Evolutionary conservation across 192 early-diverging fungal species (phyloP), one percentile per base, ranked within the genome.

Genomic region (Coemansia sp.): DNA sequence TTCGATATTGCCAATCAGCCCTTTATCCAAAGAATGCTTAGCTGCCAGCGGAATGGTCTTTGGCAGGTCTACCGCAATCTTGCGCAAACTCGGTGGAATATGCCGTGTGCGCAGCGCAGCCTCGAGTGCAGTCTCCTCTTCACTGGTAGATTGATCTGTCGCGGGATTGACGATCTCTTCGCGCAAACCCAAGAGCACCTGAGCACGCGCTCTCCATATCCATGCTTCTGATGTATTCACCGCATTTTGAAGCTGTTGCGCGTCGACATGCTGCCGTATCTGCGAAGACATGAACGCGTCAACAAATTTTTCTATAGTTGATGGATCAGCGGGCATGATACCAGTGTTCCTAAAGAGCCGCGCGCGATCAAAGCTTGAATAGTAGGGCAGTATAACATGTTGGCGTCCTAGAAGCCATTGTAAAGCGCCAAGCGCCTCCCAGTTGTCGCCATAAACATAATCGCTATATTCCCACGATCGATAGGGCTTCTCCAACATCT

Each of bases 201-300:
- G 87, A 7, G 85, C 84, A 1, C 78, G 67, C 7, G 83, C 81
- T 22, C 87, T 63, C 87, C 87, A 88, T 49, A 81, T 70, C 87
- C 87, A 88, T 14, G 85, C 87, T 68, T 88, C 87, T 8, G 85
- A 67, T 3, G 48, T 56, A 57, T 81, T 72, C 7, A 88, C 59
- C 19, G 64, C 65, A 18, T 53, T 59, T 62, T 79, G 78, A 10
- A 71, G 60, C 52, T 73, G 68, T 34, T 69, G 64, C 9, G 24
- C 23, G 18, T 64, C 65, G n/a, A 69, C 31, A 10, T 53, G 26
- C 56, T 68, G 69, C 44, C 67, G 72, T 2, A 48, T 70, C 21
- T 71, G 78, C 19, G 66, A 23, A 14, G 73, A 56, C 69, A 66
- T 68, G 54, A 69, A 81, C 22, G 60, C 52, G 54, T 76, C 74